Conservation (phyloP, 192 early-diverging fungal species). For the Gaertneriomyces semiglobifer region DNA sequence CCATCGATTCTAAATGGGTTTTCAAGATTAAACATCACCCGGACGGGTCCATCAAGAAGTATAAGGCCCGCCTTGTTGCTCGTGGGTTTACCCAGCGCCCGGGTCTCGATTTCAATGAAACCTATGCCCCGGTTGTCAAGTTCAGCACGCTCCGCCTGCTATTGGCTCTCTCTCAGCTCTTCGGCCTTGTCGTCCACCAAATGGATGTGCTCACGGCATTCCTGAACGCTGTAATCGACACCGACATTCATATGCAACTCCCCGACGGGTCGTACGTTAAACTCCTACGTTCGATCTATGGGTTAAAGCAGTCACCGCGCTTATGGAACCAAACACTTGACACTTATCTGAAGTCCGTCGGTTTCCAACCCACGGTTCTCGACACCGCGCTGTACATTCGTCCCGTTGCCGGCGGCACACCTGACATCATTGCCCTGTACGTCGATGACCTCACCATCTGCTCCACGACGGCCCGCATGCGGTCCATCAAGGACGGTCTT, state of each 20-base stretch:
- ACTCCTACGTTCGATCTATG: conserved; percentile 10
- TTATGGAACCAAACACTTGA: conserved; percentile 18
- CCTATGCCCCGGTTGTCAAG: conserved; percentile 41
- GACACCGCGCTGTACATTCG: no score
- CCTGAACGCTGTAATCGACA: conserved; percentile 32
- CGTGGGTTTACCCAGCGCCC: conserved; percentile 34
- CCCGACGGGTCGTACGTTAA: conserved; percentile 21
- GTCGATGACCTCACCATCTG: neutral
- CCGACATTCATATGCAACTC: conserved; percentile 29
- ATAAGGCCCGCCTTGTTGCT: conserved; percentile 35
- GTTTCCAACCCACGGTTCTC: neutral
- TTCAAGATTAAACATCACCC: conserved; percentile 24
- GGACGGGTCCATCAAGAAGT: conserved; percentile 23
- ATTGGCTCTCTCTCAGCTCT: conserved; percentile 5
- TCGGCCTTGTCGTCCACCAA: conserved; percentile 24
- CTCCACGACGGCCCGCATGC: neutral
- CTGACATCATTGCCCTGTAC: neutral
- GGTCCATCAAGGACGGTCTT: neutral
- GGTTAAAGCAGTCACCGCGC: conserved; percentile 16
- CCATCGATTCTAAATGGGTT: conserved; percentile 29
- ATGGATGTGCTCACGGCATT: conserved; percentile 38
- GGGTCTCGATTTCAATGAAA: conserved; percentile 22
- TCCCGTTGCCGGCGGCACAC: no score
- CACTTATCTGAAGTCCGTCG: neutral
- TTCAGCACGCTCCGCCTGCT: conserved; percentile 23